These are phyloP conservation scores for Martensiomyces pterosporus DNA, from an alignment of 192 early-diverging fungal genomes.

Conservation along the genomic window DNA sequence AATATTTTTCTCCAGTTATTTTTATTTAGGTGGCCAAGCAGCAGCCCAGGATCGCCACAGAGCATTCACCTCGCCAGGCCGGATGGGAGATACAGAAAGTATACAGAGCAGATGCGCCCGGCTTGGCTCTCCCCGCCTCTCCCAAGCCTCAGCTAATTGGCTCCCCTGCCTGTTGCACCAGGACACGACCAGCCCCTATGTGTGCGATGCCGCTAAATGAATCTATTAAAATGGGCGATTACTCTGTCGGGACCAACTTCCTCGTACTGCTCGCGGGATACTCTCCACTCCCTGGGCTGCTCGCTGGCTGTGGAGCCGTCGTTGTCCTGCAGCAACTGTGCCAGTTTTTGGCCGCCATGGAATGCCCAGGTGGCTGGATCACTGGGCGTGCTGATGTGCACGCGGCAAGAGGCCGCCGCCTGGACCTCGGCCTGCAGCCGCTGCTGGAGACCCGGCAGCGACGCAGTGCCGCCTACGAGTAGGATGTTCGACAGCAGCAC, in stretches of 20 bases:
- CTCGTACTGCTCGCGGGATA: constrained; percentile 24
- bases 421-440: constrained; percentile 94
- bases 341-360: constrained; percentile 11
- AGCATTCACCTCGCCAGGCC: no score
- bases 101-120: no score
- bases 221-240: constrained; percentile 16
- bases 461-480: constrained; percentile 87
- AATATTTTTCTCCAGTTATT: no score
- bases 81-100: no score
- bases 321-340: no score
- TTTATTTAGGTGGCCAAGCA: no score
- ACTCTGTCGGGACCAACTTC: constrained; percentile 30
- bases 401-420: constrained; percentile 68
- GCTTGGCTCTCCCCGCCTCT: no score
- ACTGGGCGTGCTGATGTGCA: constrained; percentile 4
- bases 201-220: no score
- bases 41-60: no score
- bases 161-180: no score
- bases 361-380: constrained; percentile 21
- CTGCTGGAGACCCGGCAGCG: constrained; percentile 87
- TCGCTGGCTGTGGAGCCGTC: background rate
- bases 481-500: constrained; percentile 92
- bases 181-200: no score
- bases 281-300: constrained; percentile 12
- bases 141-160: no score